phyloP scores from a whole-genome alignment of 176 grass and related monocot genomes.

The Carex parvula region DNA sequence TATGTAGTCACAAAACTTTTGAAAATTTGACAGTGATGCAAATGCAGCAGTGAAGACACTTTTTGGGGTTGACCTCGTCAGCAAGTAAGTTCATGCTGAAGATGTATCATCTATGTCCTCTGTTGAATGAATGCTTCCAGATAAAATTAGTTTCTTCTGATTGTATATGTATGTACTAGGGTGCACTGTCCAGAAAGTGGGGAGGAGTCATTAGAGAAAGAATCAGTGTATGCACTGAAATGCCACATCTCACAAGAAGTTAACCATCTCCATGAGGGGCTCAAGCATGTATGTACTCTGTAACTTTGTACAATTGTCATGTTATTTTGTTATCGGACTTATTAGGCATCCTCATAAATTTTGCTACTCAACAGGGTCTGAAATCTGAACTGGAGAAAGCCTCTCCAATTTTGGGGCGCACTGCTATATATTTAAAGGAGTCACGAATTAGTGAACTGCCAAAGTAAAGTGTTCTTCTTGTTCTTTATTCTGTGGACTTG shows the following conservation, averaged over 20 bases:
- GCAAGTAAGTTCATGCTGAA: slow-evolving; percentile 47
- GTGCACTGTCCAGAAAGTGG: slow-evolving; percentile 94
- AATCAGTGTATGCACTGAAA: slow-evolving; percentile 89
- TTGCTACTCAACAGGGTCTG: slow-evolving; percentile 52
- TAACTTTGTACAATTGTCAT: neutral
- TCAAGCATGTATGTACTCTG: slow-evolving; percentile 70
- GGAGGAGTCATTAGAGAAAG: slow-evolving; percentile 78
- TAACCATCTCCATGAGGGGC: slow-evolving; percentile 97
- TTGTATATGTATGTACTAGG: slow-evolving; percentile 36
- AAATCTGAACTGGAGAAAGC: slow-evolving; percentile 96
- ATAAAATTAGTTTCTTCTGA: neutral
- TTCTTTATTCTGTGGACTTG: neutral
- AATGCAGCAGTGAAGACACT: slow-evolving; percentile 63
- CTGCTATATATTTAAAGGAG: slow-evolving; percentile 77
- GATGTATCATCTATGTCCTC: neutral
- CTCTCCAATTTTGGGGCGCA: slow-evolving; percentile 67
- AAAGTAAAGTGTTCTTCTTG: slow-evolving; percentile 42
- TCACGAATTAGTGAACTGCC: slow-evolving; percentile 75
- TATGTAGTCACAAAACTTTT: neutral
- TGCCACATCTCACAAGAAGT: slow-evolving; percentile 99
- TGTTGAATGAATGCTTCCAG: neutral
- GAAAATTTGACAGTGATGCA: slow-evolving; percentile 51
- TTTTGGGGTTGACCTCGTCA: slow-evolving; percentile 85
- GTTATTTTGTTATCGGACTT: slow-evolving; percentile 26
- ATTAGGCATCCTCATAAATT: slow-evolving; percentile 16